Evolutionary conservation across 1,284 basidiomycete species (phyloP), one percentile per base, ranked within the genome.

Genomic region (Cryptococcus deneoformans): DNA sequence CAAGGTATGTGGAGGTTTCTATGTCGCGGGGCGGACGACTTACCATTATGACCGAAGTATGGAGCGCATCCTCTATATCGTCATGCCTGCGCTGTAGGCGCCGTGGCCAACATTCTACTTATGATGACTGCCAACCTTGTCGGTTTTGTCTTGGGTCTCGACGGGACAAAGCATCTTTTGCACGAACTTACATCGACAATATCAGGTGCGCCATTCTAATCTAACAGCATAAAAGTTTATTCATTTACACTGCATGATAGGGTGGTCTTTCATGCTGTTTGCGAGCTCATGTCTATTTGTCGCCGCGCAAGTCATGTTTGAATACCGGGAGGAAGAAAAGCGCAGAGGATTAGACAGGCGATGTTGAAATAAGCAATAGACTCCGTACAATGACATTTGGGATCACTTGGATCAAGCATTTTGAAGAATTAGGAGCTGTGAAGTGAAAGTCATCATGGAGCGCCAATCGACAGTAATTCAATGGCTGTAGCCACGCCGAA

Each of bases 71-170:
- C 79, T 48, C 98, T 93, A 93, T 97, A 91, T 77, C 81, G 96
- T 24, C 94, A 96, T 68, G 79, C 88, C 7, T 87, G 87, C 55
- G 95, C 91, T 0, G 53, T 87, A 0, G 95, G 95, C 3, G 94
- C 86, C 0, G 89, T 93, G 5, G 72, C 85, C 64, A 99, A 98
- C 72, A 82, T 94, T 34, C 72, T 96, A 43, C 85, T 92, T 79
- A 92, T 99, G 92, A 89, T 94, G 85, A 76, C 83, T 0, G 95
- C 92, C 38, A 99, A 99, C 73, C 83, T 99, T 5, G 88, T 99
- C 2, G 95, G 96, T 0, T 98, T 99, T 71, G 94, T 93, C 11
- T 83, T 98, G 45, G 95, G 95, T 2, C 79, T 86, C 0, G 91
- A 97, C 10, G 94, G 93, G 0, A 83, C 89, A 50, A 75, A 79